Conservation (phyloP, 1,284 basidiomycete genomes). For the Irpex sp. region DNA sequence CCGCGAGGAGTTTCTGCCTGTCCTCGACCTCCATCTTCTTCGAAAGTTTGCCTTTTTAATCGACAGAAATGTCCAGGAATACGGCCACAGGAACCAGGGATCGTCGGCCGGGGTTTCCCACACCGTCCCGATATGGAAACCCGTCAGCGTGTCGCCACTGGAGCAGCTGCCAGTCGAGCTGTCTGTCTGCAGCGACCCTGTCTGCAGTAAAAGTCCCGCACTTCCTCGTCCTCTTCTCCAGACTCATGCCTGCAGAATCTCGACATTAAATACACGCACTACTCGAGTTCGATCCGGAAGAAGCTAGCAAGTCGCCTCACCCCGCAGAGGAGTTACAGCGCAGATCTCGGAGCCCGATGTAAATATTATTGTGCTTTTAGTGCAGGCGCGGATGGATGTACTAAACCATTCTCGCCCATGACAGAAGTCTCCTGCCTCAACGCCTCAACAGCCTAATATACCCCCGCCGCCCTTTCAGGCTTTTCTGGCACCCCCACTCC, state of each 20-base stretch:
- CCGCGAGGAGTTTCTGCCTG: background rate
- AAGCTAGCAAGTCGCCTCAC: background rate
- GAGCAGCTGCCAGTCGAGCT: background rate
- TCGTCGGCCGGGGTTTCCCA: background rate
- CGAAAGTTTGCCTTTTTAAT: background rate
- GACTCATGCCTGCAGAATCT: background rate
- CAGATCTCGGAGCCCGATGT: background rate
- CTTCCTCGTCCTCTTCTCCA: background rate
- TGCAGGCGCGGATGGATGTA: background rate
- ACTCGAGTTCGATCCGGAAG: background rate
- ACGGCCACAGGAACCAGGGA: too few relatives aligned
- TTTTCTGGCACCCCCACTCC: background rate
- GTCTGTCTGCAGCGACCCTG: background rate
- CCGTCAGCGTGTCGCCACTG: background rate
- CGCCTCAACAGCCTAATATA: background rate
- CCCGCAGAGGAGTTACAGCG: background rate
- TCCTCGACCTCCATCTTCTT: background rate
- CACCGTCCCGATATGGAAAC: background rate
- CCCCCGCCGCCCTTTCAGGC: background rate
- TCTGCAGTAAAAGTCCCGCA: background rate
- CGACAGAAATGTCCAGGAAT: too few relatives aligned
- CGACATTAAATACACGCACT: background rate
- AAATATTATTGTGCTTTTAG: background rate
- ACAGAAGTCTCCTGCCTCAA: background rate
- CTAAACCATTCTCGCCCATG: background rate